phyloP scores from a whole-genome alignment of 208 protist genomes.

The Crithidia sp. region DNA sequence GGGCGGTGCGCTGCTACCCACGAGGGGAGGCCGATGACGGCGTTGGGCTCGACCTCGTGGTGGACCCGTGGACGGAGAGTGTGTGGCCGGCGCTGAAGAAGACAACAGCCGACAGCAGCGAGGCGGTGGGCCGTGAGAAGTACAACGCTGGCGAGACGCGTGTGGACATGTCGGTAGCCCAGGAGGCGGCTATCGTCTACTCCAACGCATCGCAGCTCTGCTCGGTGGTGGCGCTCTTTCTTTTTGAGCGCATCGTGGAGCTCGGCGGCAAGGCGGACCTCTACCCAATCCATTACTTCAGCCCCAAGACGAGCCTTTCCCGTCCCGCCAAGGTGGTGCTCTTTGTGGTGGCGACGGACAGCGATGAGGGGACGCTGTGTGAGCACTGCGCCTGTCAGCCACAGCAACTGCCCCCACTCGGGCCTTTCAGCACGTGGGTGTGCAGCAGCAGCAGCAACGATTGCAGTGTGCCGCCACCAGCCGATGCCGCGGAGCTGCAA shows the following conservation, averaged over 20 bases:
- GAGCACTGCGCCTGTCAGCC: constrained; percentile 27
- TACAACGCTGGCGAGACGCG: constrained; percentile 8
- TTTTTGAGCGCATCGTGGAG: constrained; percentile 55
- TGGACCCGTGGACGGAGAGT: constrained; percentile 69
- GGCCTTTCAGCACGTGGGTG: constrained; percentile 33
- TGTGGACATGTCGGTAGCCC: constrained; percentile 40
- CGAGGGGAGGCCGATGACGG: constrained; percentile 81
- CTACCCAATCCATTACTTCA: constrained; percentile 55
- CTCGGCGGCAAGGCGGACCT: constrained; percentile 48
- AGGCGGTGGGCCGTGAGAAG: constrained; percentile 6
- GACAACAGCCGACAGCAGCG: neutral
- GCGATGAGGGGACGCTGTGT: constrained; percentile 33
- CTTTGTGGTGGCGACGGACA: constrained; percentile 45
- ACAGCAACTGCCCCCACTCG: constrained; percentile 28
- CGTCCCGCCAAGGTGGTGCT: constrained; percentile 41
- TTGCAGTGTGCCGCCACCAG: neutral
- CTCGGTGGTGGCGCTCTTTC: constrained; percentile 39
- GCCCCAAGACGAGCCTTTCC: constrained; percentile 15
- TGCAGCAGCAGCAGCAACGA: neutral
- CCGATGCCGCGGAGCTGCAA: constrained; percentile 20
- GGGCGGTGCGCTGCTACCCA: constrained; percentile 54
- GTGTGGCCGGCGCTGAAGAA: constrained; percentile 45
- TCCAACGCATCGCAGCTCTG: constrained; percentile 47
- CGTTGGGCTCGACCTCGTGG: constrained; percentile 63
- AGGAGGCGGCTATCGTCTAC: constrained; percentile 59